These are phyloP conservation scores for Ceratocystis cubensis DNA, from an alignment of 2,329 filamentous ascomycete species.

Conservation along the genomic window DNA sequence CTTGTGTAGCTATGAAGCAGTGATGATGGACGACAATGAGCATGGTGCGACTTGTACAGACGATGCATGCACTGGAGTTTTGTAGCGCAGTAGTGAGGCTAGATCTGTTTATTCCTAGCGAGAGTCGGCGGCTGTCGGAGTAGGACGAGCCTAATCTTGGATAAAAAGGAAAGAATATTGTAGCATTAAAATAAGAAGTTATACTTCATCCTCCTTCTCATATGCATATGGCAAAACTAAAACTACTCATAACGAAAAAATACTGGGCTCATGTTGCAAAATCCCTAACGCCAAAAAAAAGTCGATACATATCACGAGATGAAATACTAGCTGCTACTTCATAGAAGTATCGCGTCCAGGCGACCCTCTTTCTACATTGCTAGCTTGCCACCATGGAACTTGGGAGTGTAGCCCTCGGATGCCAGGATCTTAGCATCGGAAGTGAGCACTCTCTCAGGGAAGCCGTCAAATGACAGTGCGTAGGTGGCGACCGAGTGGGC, in stretches of 20 bases:
- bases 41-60: background rate
- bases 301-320: background rate
- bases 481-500: slow-evolving; percentile 62
- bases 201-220: background rate
- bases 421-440: slow-evolving; percentile 24
- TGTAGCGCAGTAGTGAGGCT: background rate
- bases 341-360: too few relatives aligned
- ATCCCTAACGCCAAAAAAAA: background rate
- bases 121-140: background rate
- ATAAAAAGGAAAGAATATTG: background rate
- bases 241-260: background rate
- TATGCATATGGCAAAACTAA: background rate
- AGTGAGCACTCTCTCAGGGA: slow-evolving; percentile 41
- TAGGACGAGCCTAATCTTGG: background rate
- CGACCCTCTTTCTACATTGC: slow-evolving; percentile 29
- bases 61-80: background rate
- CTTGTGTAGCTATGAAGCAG: background rate
- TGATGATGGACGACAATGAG: background rate
- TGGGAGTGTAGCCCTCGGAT: slow-evolving; percentile 28
- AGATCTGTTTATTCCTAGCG: background rate
- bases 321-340: background rate
- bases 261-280: background rate
- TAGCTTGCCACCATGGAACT: slow-evolving; percentile 40
- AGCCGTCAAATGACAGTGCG: slow-evolving; percentile 51
- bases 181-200: background rate